Conservation (phyloP, 1,284 basidiomycete species). For the Papiliotrema laurentii region DNA sequence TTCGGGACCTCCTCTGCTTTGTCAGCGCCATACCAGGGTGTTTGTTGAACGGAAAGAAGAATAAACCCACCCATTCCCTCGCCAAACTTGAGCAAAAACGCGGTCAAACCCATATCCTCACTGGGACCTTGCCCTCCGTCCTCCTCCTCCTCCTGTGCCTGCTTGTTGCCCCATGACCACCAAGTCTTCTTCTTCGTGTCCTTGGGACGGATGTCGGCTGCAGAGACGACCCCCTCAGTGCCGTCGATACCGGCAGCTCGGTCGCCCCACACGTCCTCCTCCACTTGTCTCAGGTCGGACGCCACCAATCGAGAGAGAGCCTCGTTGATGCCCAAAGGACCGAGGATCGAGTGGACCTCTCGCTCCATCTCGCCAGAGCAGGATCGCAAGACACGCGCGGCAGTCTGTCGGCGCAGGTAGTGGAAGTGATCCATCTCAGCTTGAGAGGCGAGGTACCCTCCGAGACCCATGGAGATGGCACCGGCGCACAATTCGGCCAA, state of each 20-base stretch:
- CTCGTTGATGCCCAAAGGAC: constrained; percentile 82
- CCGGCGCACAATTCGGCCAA: constrained; percentile 89
- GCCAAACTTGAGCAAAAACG: constrained; percentile 89
- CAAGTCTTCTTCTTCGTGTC: not conserved
- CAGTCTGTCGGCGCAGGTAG: constrained; percentile 68
- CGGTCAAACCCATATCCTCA: constrained; percentile 72
- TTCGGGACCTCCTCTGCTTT: constrained; percentile 72
- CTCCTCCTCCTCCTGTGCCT: constrained; percentile 11
- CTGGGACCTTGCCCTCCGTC: constrained; percentile 56
- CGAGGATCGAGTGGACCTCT: constrained; percentile 83
- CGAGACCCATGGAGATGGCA: constrained; percentile 93
- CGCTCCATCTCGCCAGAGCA: constrained; percentile 94
- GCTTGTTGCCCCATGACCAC: not conserved
- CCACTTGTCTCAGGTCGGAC: constrained; percentile 63
- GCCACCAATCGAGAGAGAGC: constrained; percentile 74
- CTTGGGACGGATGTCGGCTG: not conserved
- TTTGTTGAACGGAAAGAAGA: not conserved
- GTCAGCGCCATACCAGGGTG: not conserved
- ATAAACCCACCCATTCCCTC: constrained; percentile 67
- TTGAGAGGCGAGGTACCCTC: constrained; percentile 93
- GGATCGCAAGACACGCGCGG: constrained; percentile 75
- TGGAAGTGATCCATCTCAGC: constrained; percentile 92
- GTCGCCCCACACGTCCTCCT: constrained; percentile 47
- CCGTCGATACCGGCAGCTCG: constrained; percentile 13
- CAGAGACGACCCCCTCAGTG: constrained; percentile 3